These are phyloP conservation scores for Tolypocladium endophyticum DNA, from an alignment of 2,329 filamentous ascomycete genomes.

Conservation along the genomic window DNA sequence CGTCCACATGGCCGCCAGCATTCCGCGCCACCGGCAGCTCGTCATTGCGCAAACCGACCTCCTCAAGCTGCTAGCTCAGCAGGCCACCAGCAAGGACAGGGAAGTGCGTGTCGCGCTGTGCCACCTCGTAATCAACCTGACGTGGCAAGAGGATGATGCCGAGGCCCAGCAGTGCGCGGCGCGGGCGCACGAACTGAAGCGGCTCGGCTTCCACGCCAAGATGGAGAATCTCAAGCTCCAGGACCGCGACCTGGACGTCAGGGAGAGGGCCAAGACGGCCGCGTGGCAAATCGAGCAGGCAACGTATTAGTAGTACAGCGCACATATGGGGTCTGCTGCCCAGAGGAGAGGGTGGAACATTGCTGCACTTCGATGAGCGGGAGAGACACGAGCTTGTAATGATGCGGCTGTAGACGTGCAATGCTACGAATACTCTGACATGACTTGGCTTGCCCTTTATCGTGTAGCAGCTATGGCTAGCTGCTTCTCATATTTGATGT, in stretches of 20 bases:
- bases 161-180: constrained; percentile 56
- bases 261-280: constrained; percentile 74
- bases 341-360: neutral
- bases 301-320: constrained; percentile 11
- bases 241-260: constrained; percentile 71
- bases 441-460: neutral
- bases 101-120: constrained; percentile 70
- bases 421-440: neutral
- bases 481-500: neutral
- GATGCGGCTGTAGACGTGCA: neutral
- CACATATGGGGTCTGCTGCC: neutral
- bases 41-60: constrained; percentile 69
- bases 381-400: neutral
- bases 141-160: constrained; percentile 64
- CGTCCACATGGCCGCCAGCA: constrained; percentile 77
- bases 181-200: constrained; percentile 58
- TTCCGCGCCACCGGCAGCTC: constrained; percentile 65
- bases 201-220: constrained; percentile 59
- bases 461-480: neutral
- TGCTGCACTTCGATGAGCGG: neutral
- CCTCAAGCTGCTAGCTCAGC: constrained; percentile 59
- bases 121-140: constrained; percentile 78
- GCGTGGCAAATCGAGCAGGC: constrained; percentile 56
- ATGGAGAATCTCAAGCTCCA: constrained; percentile 49
- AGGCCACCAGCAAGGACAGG: constrained; percentile 62